A percentile compares a stretch with the other conserved stretches of the same genome.
Evolutionary conservation across 495 filamentous ascomycete species (phyloP).

Genomic region (Aspergillus bertholletiae): DNA sequence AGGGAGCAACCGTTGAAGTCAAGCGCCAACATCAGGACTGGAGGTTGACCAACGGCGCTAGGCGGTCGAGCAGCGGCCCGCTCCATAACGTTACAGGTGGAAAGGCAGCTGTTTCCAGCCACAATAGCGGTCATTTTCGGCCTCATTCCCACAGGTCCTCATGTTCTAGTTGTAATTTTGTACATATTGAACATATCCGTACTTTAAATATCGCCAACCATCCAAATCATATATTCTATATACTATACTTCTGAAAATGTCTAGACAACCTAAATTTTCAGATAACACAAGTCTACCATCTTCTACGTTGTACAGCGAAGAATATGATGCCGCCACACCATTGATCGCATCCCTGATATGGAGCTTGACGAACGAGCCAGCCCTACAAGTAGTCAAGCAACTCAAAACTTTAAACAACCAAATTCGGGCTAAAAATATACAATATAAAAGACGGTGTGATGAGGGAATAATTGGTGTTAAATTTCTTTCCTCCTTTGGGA

Average conservation of each 20-base stretch:
- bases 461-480: neutral
- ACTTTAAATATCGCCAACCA: too few species aligned
- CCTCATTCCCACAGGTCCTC: constrained; percentile 3
- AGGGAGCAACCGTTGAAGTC: too few species aligned
- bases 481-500: neutral
- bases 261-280: too few species aligned
- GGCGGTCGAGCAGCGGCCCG: too few species aligned
- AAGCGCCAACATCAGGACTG: too few species aligned
- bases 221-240: too few species aligned
- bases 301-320: neutral
- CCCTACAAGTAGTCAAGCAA: neutral
- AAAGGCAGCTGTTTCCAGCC: neutral
- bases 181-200: too few species aligned
- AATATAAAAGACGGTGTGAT: neutral
- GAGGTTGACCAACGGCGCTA: too few species aligned
- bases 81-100: neutral
- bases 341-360: neutral
- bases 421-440: neutral
- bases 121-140: constrained; percentile 6
- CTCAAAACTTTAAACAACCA: neutral
- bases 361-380: neutral
- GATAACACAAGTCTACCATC: too few species aligned
- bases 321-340: neutral
- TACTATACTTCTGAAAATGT: too few species aligned
- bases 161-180: constrained; percentile 3